Evolutionary conservation across 805 yeast species (phyloP).

Genomic region (Candida succiphila): DNA sequence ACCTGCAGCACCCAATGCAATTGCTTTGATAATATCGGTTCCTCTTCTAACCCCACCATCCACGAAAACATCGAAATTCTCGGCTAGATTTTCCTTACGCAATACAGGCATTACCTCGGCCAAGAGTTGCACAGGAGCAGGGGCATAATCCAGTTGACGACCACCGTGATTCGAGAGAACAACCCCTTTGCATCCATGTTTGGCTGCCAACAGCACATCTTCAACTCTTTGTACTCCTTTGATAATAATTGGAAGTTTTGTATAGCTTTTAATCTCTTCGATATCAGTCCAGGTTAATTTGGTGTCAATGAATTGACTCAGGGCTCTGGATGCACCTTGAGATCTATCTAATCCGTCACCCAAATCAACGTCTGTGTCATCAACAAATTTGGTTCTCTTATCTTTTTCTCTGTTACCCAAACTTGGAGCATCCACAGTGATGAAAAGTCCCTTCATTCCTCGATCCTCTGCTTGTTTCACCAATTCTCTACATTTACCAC

Average conservation of each 20-base stretch:
- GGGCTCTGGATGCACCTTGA: constrained; percentile 81
- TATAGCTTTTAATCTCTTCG: constrained; percentile 40
- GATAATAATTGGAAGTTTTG: constrained; percentile 57
- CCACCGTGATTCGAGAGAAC: constrained; percentile 88
- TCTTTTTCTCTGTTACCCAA: constrained; percentile 72
- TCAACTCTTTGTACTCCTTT: constrained; percentile 84
- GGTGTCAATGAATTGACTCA: constrained; percentile 78
- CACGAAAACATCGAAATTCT: constrained; percentile 46
- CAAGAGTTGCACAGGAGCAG: constrained; percentile 68
- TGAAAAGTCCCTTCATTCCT: constrained; percentile 74
- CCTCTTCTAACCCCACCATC: constrained; percentile 70
- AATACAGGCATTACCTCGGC: constrained; percentile 57
- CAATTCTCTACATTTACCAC: constrained; percentile 48
- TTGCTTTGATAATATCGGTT: constrained; percentile 54
- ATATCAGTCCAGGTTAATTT: constrained; percentile 58
- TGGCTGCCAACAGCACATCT: constrained; percentile 66
- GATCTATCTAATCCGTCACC: constrained; percentile 45
- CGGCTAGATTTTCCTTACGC: constrained; percentile 33
- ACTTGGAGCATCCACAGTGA: constrained; percentile 91
- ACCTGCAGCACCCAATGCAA: constrained; percentile 62
- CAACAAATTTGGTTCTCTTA: constrained; percentile 19
- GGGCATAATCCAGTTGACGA: constrained; percentile 72
- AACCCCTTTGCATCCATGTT: constrained; percentile 67
- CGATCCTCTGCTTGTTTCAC: constrained; percentile 64
- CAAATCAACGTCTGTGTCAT: constrained; percentile 34